A percentile compares a stretch with the other conserved stretches of the same genome.
Conservation (phyloP, 1,284 basidiomycete genomes). For the Macrocystidia cucumis region DNA sequence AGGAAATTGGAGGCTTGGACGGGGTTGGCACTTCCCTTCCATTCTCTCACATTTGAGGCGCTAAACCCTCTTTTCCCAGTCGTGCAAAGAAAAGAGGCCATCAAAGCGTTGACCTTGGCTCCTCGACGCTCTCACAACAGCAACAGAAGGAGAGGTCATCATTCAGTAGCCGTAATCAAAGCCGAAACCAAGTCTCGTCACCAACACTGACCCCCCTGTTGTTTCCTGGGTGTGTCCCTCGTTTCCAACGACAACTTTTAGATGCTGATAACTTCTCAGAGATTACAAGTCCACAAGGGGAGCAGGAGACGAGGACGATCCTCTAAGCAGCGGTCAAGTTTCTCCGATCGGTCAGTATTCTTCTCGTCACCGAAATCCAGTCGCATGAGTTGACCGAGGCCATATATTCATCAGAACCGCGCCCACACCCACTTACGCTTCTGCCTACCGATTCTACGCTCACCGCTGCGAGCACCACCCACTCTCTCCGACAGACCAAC, state of each 20-base stretch:
- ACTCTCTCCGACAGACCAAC: too few relatives aligned
- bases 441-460: too few relatives aligned
- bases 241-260: background rate
- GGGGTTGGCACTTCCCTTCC: conserved; percentile 34
- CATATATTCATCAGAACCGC: background rate
- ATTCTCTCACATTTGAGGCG: background rate
- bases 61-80: background rate
- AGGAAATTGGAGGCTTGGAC: conserved; percentile 67
- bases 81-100: conserved; percentile 1
- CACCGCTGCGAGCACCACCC: too few relatives aligned
- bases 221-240: conserved; percentile 20
- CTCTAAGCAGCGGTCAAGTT: conserved; percentile 64
- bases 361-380: background rate
- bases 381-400: background rate
- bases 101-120: conserved; percentile 2
- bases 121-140: background rate
- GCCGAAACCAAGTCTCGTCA: conserved; percentile 11
- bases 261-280: background rate
- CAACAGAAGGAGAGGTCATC: background rate
- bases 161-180: background rate
- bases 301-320: conserved; percentile 47
- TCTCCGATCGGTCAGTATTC: conserved; percentile 53
- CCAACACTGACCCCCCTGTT: conserved; percentile 24
- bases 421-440: too few relatives aligned
- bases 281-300: conserved; percentile 8